Conservation (phyloP, 208 protist genomes). For the Acanthamoeba castellanii region DNA sequence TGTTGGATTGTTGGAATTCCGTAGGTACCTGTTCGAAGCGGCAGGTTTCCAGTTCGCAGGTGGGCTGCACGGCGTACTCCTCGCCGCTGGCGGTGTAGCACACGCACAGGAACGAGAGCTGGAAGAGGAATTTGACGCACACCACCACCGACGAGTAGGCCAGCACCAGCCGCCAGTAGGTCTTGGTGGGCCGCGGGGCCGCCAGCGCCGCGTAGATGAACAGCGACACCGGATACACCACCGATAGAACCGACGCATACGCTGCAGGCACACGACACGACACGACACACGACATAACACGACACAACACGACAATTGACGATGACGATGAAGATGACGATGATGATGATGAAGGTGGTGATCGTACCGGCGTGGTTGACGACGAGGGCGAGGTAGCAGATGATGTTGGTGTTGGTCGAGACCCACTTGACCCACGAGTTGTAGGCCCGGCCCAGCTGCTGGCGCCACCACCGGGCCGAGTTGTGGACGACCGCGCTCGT, state of each 20-base stretch:
- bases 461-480: neutral
- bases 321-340: too few relatives aligned
- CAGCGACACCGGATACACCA: slow-evolving; percentile 36
- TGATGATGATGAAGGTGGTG: neutral
- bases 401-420: slow-evolving; percentile 48
- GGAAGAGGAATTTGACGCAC: slow-evolving; percentile 76
- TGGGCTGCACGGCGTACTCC: slow-evolving; percentile 22
- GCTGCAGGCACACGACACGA: neutral
- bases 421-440: neutral
- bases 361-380: slow-evolving; percentile 66
- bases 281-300: too few relatives aligned
- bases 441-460: slow-evolving; percentile 28
- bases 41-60: neutral
- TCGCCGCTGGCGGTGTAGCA: neutral
- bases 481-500: neutral
- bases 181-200: slow-evolving; percentile 71
- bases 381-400: slow-evolving; percentile 57
- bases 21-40: neutral
- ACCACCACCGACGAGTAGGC: slow-evolving; percentile 68
- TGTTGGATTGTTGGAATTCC: too few relatives aligned
- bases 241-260: slow-evolving; percentile 16
- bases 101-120: slow-evolving; percentile 74
- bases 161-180: slow-evolving; percentile 79
- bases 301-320: too few relatives aligned
- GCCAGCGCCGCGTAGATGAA: slow-evolving; percentile 55